phyloP scores from a whole-genome alignment of 306 rosid genomes.

The Canavalia ensiformis region DNA sequence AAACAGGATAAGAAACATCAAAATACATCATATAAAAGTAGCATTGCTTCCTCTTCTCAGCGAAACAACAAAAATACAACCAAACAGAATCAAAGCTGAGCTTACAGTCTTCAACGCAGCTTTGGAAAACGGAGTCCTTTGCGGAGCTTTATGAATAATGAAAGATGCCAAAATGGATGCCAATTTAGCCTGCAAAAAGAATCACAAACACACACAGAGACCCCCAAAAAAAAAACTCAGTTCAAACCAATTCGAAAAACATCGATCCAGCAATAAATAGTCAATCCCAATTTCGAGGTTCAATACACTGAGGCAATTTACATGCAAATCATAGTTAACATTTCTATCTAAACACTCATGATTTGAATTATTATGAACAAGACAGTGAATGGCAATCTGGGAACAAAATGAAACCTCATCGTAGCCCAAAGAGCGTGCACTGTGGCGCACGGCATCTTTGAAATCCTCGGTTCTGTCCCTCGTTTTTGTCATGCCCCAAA shows the following conservation, averaged over 20 bases:
- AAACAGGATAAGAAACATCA: slow-evolving; percentile 31
- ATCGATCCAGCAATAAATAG: slow-evolving; percentile 5
- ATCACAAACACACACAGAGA: slow-evolving; percentile 21
- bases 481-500: slow-evolving; percentile 53
- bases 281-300: neutral
- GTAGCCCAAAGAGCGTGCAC: slow-evolving; percentile 75
- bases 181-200: slow-evolving; percentile 72
- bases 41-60: slow-evolving; percentile 13
- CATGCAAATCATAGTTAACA: neutral
- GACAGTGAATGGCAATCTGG: neutral
- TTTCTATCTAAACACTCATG: neutral
- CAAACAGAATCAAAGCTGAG: slow-evolving; percentile 23
- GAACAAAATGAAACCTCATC: slow-evolving; percentile 67
- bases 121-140: slow-evolving; percentile 74
- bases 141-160: slow-evolving; percentile 85
- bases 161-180: slow-evolving; percentile 90
- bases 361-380: slow-evolving; percentile 11
- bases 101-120: slow-evolving; percentile 92
- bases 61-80: slow-evolving; percentile 26
- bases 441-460: slow-evolving; percentile 85
- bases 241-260: slow-evolving; percentile 26
- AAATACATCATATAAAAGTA: slow-evolving; percentile 14
- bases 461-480: slow-evolving; percentile 93
- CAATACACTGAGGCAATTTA: neutral
- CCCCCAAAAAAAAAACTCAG: neutral